Evolutionary conservation across 352 stramenopile species (phyloP), one percentile per base, ranked within the genome.

Genomic region (Phytophthora rubi): DNA sequence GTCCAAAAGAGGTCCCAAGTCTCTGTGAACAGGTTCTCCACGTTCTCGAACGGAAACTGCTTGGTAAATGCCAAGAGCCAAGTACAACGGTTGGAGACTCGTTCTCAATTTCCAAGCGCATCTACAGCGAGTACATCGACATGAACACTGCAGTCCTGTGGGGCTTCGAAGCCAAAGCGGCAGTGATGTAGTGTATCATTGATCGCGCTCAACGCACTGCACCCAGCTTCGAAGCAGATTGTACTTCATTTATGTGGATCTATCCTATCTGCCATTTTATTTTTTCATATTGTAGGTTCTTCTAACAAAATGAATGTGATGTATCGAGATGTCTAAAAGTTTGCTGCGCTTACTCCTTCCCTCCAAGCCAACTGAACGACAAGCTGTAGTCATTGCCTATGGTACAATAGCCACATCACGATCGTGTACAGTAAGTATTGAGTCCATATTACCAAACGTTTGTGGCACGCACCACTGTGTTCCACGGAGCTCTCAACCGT

Each of bases 11-110:
- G 23, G 23, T 26, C 23, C 23, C 23, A 26, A 26, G 23, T 26
- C 23, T 26, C 23, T 26, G 23, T 26, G 23, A 26, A 26, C 23
- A 26, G 23, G 23, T 26, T 26, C 23, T 26, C 23, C 23, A 26
- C 23, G 23, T 26, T 26, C 23, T 26, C 2, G 23, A 26, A 26
- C 23, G 23, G 23, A 26, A 26, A 26, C 23, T 26, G 23, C 23
- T 26, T 26, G 23, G 23, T 26, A 26, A 26, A 26, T 26, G 23
- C 23, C 1, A 26, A 26, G 23, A 26, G 23, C 75, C 81, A 48
- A 89, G 73, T 3, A 52, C 54, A 35, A 39, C 13, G 51, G 21
- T 44, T 6, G 35, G 35, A 44, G 10, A 44, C 35, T 44, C 35
- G 35, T 44, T 44, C 16, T 16, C 35, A 4, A 16, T 44, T 44